These are phyloP conservation scores for Hygrocybe punicea DNA, from an alignment of 768 basidiomycete species.

Conservation along the genomic window DNA sequence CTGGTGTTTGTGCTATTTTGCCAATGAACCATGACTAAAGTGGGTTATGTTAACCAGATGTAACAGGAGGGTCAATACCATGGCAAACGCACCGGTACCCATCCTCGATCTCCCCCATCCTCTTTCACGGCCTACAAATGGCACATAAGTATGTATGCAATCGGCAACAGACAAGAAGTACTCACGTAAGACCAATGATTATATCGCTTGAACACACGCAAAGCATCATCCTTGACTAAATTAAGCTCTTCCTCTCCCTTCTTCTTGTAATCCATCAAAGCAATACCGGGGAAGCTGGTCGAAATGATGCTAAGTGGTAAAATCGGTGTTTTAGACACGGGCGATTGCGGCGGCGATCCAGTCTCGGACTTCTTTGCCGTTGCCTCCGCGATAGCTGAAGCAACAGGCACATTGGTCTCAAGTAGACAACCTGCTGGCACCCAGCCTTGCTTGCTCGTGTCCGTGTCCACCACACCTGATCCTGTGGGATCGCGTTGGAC, in stretches of 20 bases:
- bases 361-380: constrained; percentile 50
- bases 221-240: constrained; percentile 78
- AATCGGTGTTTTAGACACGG: constrained; percentile 70
- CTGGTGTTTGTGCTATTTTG: constrained; percentile 57
- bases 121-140: constrained; percentile 80
- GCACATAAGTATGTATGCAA: constrained; percentile 14
- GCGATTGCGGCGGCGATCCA: constrained; percentile 39
- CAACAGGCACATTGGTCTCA: constrained; percentile 88
- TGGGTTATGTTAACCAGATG: constrained; percentile 11
- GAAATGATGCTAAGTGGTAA: constrained; percentile 88
- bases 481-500: constrained; percentile 93
- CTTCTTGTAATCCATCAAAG: constrained; percentile 93
- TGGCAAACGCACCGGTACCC: constrained; percentile 73
- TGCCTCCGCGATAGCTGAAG: constrained; percentile 81
- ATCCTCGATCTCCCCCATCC: constrained; percentile 88
- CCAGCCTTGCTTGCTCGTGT: constrained; percentile 87
- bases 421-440: constrained; percentile 96
- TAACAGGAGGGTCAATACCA: neutral
- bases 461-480: constrained; percentile 70
- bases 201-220: constrained; percentile 96
- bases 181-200: constrained; percentile 95
- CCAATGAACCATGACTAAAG: constrained; percentile 90
- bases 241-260: constrained; percentile 92
- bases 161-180: constrained; percentile 11
- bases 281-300: constrained; percentile 96